phyloP scores from a whole-genome alignment of 2,329 filamentous ascomycete genomes.

The Pseudofabraea citricarpa region DNA sequence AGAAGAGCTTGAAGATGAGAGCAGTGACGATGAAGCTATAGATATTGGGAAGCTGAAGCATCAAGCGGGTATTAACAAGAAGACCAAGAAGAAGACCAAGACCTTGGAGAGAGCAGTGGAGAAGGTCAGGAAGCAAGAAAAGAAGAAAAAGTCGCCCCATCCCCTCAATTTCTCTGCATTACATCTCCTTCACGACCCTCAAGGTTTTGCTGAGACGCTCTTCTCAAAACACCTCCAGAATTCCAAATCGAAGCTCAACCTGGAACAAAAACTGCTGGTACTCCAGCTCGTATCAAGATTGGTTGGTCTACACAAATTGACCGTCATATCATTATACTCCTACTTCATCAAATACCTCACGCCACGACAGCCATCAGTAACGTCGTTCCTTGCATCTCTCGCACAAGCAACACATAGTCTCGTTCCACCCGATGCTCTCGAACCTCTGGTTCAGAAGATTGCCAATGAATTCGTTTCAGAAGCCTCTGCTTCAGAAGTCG shows the following conservation, averaged over 20 bases:
- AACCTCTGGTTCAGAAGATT: conserved; percentile 90
- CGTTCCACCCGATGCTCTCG: conserved; percentile 86
- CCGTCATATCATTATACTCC: conserved; percentile 85
- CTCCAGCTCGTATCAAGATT: conserved; percentile 87
- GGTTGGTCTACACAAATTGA: conserved; percentile 89
- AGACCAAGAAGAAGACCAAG: conserved; percentile 81
- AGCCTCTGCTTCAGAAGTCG: conserved; percentile 84
- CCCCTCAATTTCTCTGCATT: conserved; percentile 94
- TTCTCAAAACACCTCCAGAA: conserved; percentile 91
- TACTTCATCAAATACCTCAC: conserved; percentile 94
- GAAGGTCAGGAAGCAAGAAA: conserved; percentile 77
- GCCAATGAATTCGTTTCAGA: conserved; percentile 98
- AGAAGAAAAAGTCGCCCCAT: conserved; percentile 83
- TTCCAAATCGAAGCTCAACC: conserved; percentile 74
- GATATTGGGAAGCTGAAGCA: conserved; percentile 82
- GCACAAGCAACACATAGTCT: conserved; percentile 89
- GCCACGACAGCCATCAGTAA: conserved; percentile 83
- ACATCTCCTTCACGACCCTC: conserved; percentile 89
- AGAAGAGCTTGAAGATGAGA: conserved; percentile 87
- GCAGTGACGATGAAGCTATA: conserved; percentile 74
- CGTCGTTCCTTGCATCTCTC: conserved; percentile 85
- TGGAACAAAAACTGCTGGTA: conserved; percentile 87
- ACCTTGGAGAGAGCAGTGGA: conserved; percentile 74
- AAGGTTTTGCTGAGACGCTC: conserved; percentile 84
- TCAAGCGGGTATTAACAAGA: conserved; percentile 90